phyloP scores from a whole-genome alignment of 2,329 filamentous ascomycete species.

The Trichoderma koningiopsis region DNA sequence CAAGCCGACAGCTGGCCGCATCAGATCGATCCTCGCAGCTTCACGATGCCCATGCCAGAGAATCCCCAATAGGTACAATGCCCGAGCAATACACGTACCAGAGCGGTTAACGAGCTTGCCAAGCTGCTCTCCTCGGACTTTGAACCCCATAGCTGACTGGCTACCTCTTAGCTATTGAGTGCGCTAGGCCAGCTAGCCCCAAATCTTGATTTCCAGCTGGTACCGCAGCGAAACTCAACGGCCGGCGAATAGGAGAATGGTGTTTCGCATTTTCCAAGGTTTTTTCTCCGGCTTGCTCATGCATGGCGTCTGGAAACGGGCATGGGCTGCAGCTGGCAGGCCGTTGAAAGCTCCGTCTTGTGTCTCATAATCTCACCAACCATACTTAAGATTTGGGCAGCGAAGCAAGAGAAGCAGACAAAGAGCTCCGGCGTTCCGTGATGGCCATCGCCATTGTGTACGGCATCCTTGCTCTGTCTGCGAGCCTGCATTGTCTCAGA shows the following conservation, averaged over 20 bases:
- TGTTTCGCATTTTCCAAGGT: not conserved
- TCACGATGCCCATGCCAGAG: not conserved
- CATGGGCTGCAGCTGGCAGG: not conserved
- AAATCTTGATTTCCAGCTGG: constrained; percentile 24
- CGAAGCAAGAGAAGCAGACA: not conserved
- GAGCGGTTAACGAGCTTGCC: not conserved
- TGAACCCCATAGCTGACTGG: constrained; percentile 4
- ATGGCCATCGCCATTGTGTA: not conserved
- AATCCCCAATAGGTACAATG: not conserved
- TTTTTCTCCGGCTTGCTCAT: not conserved
- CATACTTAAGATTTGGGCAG: not conserved
- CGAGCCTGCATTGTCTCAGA: constrained; percentile 13
- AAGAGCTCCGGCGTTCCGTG: not conserved
- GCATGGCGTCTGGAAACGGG: not conserved
- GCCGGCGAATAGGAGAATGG: constrained; percentile 8
- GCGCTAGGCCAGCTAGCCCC: constrained; percentile 14
- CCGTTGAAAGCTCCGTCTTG: not conserved
- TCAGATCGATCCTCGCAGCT: not conserved
- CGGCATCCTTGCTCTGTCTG: not conserved
- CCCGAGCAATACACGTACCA: not conserved
- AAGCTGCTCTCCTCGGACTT: not conserved
- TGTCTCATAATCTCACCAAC: not conserved
- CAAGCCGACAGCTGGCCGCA: not conserved
- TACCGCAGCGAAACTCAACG: not conserved
- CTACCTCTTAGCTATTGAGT: constrained; percentile 12